Conservation (phyloP, 2,329 filamentous ascomycete genomes). For the Trichoderma sp. region DNA sequence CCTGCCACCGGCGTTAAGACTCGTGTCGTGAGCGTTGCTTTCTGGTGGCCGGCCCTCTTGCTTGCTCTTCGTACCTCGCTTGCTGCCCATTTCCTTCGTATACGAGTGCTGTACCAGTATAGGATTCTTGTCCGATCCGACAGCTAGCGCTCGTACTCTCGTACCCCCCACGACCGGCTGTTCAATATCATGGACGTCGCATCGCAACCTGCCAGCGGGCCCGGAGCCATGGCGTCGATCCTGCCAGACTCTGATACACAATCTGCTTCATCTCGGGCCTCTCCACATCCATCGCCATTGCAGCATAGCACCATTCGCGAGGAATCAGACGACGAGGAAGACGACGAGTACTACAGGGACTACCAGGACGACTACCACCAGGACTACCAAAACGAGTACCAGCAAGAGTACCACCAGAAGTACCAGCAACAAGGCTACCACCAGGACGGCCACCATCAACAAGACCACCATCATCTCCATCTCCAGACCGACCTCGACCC, state of each 20-base stretch:
- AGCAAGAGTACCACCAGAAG: neutral
- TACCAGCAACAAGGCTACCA: neutral
- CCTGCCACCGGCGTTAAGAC: conserved; percentile 22
- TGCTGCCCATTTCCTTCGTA: too few species aligned
- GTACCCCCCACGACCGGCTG: conserved; percentile 20
- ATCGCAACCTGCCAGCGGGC: conserved; percentile 25
- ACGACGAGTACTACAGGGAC: conserved; percentile 15
- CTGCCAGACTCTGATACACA: conserved; percentile 39
- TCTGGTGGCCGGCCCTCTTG: neutral
- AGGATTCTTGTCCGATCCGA: neutral
- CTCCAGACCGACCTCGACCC: neutral
- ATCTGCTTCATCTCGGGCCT: conserved; percentile 41
- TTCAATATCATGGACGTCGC: conserved; percentile 28
- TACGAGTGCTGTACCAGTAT: too few species aligned
- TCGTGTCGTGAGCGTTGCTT: conserved; percentile 10
- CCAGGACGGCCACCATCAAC: neutral
- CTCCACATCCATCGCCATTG: conserved; percentile 20
- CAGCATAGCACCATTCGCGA: conserved; percentile 1
- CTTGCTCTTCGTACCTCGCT: neutral
- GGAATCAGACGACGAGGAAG: neutral
- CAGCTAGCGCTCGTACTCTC: conserved; percentile 3
- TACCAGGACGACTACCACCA: neutral
- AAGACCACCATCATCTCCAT: neutral
- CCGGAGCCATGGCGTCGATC: conserved; percentile 22
- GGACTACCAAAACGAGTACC: neutral